Conservation (phyloP, 1,284 basidiomycete genomes). For the Sporisorium exsertum region DNA sequence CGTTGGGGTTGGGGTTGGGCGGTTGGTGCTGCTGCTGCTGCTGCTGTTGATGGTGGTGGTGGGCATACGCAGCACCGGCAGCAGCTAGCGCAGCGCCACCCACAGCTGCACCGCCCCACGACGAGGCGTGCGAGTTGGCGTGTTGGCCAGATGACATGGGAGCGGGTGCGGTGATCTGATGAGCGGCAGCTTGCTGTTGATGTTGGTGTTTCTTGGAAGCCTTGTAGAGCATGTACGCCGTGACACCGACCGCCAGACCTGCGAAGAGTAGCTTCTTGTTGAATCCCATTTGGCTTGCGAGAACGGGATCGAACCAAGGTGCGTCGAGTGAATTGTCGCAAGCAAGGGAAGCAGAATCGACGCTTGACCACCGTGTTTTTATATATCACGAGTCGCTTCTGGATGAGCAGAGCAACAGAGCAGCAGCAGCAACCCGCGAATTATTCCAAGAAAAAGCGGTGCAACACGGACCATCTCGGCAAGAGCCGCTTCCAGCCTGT, state of each 20-base stretch:
- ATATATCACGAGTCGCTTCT: neutral
- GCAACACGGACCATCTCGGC: slow-evolving; percentile 19
- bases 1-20: neutral
- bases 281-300: slow-evolving; percentile 45
- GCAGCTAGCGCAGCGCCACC: slow-evolving; percentile 48
- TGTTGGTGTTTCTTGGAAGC: slow-evolving; percentile 57
- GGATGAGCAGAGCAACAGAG: neutral
- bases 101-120: slow-evolving; percentile 31
- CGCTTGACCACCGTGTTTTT: neutral
- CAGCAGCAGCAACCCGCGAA: neutral
- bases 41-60: slow-evolving; percentile 39
- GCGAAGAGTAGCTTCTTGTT: slow-evolving; percentile 61
- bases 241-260: slow-evolving; percentile 59
- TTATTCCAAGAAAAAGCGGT: slow-evolving; percentile 15
- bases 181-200: slow-evolving; percentile 19
- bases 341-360: neutral
- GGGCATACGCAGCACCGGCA: slow-evolving; percentile 41
- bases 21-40: slow-evolving; percentile 18
- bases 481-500: neutral
- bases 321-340: neutral
- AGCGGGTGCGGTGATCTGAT: slow-evolving; percentile 3
- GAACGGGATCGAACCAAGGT: neutral
- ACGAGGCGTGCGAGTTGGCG: slow-evolving; percentile 22
- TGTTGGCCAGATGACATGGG: slow-evolving; percentile 24
- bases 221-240: slow-evolving; percentile 56